phyloP scores from a whole-genome alignment of 2,329 filamentous ascomycete genomes.

The Sarocladiaceae sp. region DNA sequence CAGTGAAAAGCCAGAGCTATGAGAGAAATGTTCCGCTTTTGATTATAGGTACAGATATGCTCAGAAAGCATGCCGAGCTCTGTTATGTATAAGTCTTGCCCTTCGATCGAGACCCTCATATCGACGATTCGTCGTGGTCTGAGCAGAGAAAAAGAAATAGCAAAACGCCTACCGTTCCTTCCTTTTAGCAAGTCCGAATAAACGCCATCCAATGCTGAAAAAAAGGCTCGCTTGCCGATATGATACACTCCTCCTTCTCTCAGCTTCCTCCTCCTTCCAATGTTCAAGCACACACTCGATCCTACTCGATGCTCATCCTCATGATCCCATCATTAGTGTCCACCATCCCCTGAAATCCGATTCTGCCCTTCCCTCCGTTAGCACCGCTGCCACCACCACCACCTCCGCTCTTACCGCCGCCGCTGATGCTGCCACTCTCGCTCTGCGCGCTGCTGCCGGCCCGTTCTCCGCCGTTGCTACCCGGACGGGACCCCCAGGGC shows the following conservation, averaged over 20 bases:
- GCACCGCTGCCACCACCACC: slow-evolving; percentile 4
- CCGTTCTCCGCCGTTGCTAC: slow-evolving; percentile 52
- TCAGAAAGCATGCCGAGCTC: too few relatives aligned
- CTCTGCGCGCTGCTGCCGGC: slow-evolving; percentile 47
- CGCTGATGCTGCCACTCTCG: slow-evolving; percentile 36
- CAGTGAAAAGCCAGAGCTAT: too few relatives aligned
- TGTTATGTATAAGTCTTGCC: too few relatives aligned
- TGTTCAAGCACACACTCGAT: neutral
- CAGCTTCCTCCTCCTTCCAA: neutral
- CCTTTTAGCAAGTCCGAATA: neutral
- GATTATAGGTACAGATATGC: too few relatives aligned
- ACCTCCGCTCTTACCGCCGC: slow-evolving; percentile 20
- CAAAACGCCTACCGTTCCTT: neutral
- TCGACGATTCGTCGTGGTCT: neutral
- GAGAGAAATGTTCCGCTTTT: too few relatives aligned
- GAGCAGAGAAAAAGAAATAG: neutral
- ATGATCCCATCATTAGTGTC: slow-evolving; percentile 94
- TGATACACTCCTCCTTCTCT: neutral
- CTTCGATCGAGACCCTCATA: too few relatives aligned
- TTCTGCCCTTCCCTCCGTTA: slow-evolving; percentile 45
- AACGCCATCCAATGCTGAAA: slow-evolving; percentile 11
- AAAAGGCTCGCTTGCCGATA: neutral
- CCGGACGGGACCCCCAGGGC: slow-evolving; percentile 66
- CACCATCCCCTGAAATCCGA: slow-evolving; percentile 87
- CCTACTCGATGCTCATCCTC: slow-evolving; percentile 91